These are phyloP conservation scores for Inosperma sp. DNA, from an alignment of 768 basidiomycete genomes.

Conservation along the genomic window DNA sequence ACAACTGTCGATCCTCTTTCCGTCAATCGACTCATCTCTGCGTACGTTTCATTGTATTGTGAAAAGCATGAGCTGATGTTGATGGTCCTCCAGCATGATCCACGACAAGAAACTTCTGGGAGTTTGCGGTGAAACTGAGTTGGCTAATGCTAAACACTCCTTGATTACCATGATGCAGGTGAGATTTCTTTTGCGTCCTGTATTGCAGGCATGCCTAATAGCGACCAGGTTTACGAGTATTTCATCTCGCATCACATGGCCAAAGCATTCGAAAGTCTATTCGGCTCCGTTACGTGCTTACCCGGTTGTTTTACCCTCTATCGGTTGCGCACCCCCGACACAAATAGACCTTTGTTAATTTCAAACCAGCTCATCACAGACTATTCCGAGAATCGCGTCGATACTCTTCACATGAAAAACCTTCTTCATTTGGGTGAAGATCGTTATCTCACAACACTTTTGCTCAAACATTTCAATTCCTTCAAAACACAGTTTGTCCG, in stretches of 20 bases:
- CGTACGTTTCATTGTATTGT: conserved; percentile 52
- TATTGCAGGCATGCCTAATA: not conserved
- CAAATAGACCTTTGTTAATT: conserved; percentile 90
- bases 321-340: conserved; percentile 90
- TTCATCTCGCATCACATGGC: conserved; percentile 99
- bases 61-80: not conserved
- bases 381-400: conserved; percentile 94
- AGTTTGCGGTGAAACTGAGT: conserved; percentile 91
- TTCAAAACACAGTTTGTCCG: conserved; percentile 95
- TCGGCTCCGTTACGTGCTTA: conserved; percentile 96
- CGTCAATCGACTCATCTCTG: conserved; percentile 86
- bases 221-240: conserved; percentile 86
- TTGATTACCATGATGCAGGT: conserved; percentile 97
- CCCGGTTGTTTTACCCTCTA: conserved; percentile 99
- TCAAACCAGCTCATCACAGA: conserved; percentile 87
- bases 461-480: conserved; percentile 91
- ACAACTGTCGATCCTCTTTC: conserved; percentile 88
- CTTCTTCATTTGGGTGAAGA: conserved; percentile 96
- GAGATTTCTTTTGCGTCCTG: conserved; percentile 14
- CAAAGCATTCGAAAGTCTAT: conserved; percentile 95
- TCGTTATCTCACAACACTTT: conserved; percentile 93
- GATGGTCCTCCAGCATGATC: conserved; percentile 69
- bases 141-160: conserved; percentile 92
- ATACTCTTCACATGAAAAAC: conserved; percentile 99
- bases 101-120: conserved; percentile 94